A percentile compares a stretch with the other conserved stretches of the same genome.
phyloP scores from a whole-genome alignment of 148 eudicot species.

The Rhododendron ovatum region DNA sequence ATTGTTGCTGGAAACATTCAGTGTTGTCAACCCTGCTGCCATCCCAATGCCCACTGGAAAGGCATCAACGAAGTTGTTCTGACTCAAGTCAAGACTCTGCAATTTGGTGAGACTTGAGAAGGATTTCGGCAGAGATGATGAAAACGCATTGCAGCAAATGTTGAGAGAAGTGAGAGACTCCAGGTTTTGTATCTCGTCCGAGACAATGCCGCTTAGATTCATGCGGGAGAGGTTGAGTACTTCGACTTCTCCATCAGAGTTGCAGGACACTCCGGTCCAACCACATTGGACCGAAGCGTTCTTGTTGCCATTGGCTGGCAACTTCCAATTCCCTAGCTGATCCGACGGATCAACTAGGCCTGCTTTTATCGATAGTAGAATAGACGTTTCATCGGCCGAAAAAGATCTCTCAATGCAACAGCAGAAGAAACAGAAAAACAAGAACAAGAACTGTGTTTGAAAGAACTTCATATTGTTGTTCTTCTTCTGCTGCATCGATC shows the following conservation, averaged over 20 bases:
- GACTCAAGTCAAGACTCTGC: constrained; percentile 61
- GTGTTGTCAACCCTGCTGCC: constrained; percentile 19
- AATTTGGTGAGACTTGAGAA: constrained; percentile 47
- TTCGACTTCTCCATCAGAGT: constrained; percentile 40
- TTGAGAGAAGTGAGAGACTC: constrained; percentile 40
- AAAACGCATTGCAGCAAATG: constrained; percentile 65
- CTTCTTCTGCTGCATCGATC: background rate
- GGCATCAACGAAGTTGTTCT: constrained; percentile 40
- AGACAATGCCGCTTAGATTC: constrained; percentile 62
- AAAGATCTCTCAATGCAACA: constrained; percentile 20
- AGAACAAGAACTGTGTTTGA: constrained; percentile 16
- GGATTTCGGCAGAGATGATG: constrained; percentile 48
- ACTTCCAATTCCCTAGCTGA: constrained; percentile 49
- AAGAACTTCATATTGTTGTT: constrained; percentile 29
- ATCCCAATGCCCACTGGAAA: constrained; percentile 65
- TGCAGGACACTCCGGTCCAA: constrained; percentile 79
- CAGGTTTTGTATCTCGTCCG: constrained; percentile 46
- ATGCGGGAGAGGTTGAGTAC: constrained; percentile 61
- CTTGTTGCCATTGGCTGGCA: constrained; percentile 5
- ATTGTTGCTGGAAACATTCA: constrained; percentile 78
- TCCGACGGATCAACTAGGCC: constrained; percentile 50
- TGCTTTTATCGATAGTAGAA: constrained; percentile 55
- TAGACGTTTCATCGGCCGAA: constrained; percentile 28
- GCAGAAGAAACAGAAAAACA: constrained; percentile 24
- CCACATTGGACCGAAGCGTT: constrained; percentile 39